Evolutionary conservation across 163 green algal genomes (phyloP).

Genomic region (Scenedesmus sp.): DNA sequence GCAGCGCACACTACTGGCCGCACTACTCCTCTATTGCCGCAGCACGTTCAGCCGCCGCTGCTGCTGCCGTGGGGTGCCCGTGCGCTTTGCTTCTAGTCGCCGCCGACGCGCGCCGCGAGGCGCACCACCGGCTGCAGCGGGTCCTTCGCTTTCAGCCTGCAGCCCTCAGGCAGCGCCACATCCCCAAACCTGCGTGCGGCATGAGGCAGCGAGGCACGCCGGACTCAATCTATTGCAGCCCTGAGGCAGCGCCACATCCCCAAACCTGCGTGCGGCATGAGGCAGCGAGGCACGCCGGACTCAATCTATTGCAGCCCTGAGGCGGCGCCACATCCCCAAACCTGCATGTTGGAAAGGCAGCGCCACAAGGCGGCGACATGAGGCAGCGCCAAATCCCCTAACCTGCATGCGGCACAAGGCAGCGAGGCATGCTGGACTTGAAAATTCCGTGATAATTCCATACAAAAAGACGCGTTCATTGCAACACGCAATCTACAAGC

Average conservation of each 20-base stretch:
- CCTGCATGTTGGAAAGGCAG: background rate
- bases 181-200: no score
- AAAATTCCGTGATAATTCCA: no score
- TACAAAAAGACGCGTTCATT: no score
- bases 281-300: no score
- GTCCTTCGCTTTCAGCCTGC: constrained; percentile 17
- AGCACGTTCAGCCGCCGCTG: background rate
- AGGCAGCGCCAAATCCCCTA: background rate
- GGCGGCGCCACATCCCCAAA: constrained; percentile 35
- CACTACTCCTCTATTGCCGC: no score
- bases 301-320: background rate
- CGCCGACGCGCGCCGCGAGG: constrained; percentile 29
- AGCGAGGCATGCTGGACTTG: no score
- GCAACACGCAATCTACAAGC: no score
- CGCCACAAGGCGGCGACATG: background rate
- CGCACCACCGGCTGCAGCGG: constrained; percentile 46
- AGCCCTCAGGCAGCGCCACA: constrained; percentile 34
- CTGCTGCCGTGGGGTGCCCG: background rate
- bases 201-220: no score
- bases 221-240: no score
- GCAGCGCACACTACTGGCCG: no score
- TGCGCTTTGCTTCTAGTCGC: background rate
- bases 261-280: no score
- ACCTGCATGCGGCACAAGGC: background rate
- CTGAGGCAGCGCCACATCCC: constrained; percentile 44